Evolutionary conservation across 176 grass and related monocot genomes (phyloP).

Genomic region (Triticum turgidum): DNA sequence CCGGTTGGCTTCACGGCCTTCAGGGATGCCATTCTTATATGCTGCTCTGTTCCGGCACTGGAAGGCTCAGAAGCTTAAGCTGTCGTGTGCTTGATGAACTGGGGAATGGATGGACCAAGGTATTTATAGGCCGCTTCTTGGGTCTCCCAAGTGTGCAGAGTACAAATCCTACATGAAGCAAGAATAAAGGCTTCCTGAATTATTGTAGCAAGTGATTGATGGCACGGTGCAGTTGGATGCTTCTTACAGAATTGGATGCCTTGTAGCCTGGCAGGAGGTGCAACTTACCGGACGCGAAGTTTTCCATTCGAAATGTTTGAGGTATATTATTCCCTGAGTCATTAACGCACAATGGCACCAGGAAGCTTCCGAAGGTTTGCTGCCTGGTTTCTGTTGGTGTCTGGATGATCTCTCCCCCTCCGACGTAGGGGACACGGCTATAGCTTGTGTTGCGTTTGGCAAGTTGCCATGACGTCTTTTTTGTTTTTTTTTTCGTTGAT

Average conservation of each 20-base stretch:
- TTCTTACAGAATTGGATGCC: conserved; percentile 48
- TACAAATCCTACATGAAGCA: conserved; percentile 31
- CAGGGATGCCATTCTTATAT: conserved; percentile 61
- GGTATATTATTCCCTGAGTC: conserved; percentile 27
- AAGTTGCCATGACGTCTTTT: too few species aligned
- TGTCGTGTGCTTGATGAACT: conserved; percentile 35
- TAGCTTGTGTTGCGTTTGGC: background rate
- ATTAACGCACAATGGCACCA: conserved; percentile 1
- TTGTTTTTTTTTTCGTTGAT: too few species aligned
- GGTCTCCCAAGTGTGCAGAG: conserved; percentile 11
- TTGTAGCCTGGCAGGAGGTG: conserved; percentile 12
- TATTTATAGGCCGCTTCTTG: conserved; percentile 62
- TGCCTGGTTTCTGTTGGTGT: background rate
- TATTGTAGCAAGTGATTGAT: conserved; percentile 61
- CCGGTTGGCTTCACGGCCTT: conserved; percentile 59
- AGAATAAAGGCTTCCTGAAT: conserved; percentile 78
- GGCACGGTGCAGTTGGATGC: conserved; percentile 19
- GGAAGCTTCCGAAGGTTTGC: background rate
- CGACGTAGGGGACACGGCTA: background rate
- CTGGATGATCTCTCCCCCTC: background rate
- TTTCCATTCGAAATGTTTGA: conserved; percentile 33
- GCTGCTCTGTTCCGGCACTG: background rate
- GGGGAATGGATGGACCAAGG: background rate
- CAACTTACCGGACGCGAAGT: conserved; percentile 39
- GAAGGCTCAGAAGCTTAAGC: conserved; percentile 29